Base-by-base conservation (phyloP, 2,329 filamentous ascomycete genomes). In the Aspergillus caelatus region DNA sequence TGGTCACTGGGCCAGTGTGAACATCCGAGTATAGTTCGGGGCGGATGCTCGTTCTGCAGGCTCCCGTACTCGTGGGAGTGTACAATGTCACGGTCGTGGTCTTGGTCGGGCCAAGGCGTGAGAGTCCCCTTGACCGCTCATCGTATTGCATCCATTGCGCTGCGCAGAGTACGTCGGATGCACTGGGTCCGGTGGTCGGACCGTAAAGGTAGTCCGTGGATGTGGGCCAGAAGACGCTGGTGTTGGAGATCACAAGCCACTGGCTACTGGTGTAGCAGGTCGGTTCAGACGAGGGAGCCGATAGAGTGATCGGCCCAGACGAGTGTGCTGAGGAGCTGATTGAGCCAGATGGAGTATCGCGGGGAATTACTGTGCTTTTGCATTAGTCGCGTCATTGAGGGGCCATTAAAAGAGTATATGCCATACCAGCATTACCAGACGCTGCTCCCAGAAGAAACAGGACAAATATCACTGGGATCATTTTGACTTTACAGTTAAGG, bases 231-330 rank as follows among this genome's bases (percentile, higher is more conserved):
- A 71, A 71, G 9, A 71, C 59, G 16, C 66, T 59, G 1, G 68
- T 70, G 41, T 67, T 63, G 14, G 50, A 62, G 1, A 63, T 70
- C 26, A 63, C 64, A 9, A 70, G 64, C 68, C 68, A 70, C 48
- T 88, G 73, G 10, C 61, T 63, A 56, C 67, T 70, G 48, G 68
- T 70, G 16, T 55, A 55, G 52, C 52, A 55, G 4, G 52, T 55
- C 52, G 52, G 7, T 5, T 36, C 52, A 0, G 52, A 19, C 1
- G 52, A 39, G 5, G 52, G 34, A 2, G 19, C 8, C 1, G 52
- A 5, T 16, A 55, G 11, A 1, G 52, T 55, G 32, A 39, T n/a
- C 5, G 52, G 16, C 9, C 2, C 48, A 10, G 48, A 52, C 4
- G 48, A 34, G 3, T 7, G 4, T 3, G 14, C 26, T n/a, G 48